Conservation (phyloP, 306 rosid species). For the Malus fusca region DNA sequence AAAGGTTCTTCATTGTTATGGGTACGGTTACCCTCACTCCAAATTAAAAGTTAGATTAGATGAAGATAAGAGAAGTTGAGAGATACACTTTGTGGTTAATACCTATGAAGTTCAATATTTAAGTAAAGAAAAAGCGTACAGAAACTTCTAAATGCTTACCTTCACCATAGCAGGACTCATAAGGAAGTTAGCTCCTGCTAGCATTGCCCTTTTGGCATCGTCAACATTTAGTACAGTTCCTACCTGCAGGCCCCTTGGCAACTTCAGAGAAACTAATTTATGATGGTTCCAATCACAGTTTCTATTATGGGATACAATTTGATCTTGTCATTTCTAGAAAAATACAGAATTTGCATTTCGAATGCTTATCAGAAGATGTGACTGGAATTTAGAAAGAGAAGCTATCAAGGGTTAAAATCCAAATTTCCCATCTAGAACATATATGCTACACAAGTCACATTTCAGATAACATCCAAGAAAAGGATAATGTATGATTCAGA, state of each 20-base stretch:
- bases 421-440: background rate
- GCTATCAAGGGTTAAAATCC: background rate
- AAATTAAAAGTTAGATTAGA: background rate
- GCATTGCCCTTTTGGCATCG: constrained; percentile 68
- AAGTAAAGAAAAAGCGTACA: background rate
- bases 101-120: background rate
- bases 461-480: background rate
- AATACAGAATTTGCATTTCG: background rate
- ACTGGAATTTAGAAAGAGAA: background rate
- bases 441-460: background rate
- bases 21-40: background rate
- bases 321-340: too few relatives aligned
- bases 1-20: background rate
- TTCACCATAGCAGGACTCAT: constrained; percentile 84
- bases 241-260: constrained; percentile 43
- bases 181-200: constrained; percentile 81
- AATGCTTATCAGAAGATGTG: background rate
- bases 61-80: background rate
- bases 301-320: too few relatives aligned
- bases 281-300: background rate
- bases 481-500: background rate
- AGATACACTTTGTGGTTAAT: background rate
- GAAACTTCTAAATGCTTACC: constrained; percentile 27
- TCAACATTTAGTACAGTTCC: constrained; percentile 76
- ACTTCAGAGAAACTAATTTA: constrained; percentile 16